phyloP scores from a whole-genome alignment of 2,329 filamentous ascomycete species.

The Sporothrix protearum region DNA sequence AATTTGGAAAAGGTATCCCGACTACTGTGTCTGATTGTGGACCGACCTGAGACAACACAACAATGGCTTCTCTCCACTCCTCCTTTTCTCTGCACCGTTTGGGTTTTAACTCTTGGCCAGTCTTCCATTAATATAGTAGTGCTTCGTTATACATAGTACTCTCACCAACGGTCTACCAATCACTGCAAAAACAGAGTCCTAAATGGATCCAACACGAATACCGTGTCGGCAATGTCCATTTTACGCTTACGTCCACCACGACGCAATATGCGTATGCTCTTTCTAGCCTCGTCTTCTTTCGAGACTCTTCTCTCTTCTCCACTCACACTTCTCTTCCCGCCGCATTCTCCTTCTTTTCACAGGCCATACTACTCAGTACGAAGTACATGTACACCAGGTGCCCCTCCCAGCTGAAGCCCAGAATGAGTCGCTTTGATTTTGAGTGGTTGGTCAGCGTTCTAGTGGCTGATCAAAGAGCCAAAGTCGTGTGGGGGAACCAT shows the following conservation, averaged over 20 bases:
- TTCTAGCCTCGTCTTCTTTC: background rate
- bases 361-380: too few species aligned
- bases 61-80: background rate
- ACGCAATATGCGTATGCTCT: background rate
- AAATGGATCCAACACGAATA: background rate
- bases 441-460: background rate
- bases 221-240: background rate
- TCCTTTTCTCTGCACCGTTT: conserved; percentile 12
- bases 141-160: background rate
- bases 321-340: too few species aligned
- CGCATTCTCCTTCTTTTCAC: background rate
- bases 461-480: conserved; percentile 1
- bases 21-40: background rate
- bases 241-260: background rate
- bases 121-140: too few species aligned
- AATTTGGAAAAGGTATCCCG: too few species aligned
- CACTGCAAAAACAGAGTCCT: background rate
- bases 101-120: background rate
- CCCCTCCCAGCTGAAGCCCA: background rate
- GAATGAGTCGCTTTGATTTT: background rate
- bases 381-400: too few species aligned
- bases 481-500: conserved; percentile 5
- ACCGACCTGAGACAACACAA: conserved; percentile 1
- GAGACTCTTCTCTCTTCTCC: too few species aligned
- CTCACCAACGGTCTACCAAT: background rate